Evolutionary conservation across 2,329 filamentous ascomycete genomes (phyloP), one percentile per base, ranked within the genome.

Genomic region (Leptographium flavum): DNA sequence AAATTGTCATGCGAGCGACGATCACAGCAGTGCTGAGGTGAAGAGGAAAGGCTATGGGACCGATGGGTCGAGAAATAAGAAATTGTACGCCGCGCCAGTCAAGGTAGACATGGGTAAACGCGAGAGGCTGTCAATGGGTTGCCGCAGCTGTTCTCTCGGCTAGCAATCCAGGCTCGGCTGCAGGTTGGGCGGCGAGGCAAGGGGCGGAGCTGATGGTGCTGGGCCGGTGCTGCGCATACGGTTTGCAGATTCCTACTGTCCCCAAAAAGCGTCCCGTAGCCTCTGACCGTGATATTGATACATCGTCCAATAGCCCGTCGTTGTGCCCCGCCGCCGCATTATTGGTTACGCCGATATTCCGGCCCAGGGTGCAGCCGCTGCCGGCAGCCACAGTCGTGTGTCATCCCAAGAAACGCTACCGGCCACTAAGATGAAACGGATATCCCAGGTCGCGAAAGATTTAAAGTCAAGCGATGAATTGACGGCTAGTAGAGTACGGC

Each of bases 41-140:
- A 27, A 50, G 49, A 39, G 35, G 21, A 38, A 40, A 28, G 49
- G 65, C 68, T 66, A 68, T 59, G 65, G 65, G 60, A 65, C 65
- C 52, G 57, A 59, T 49, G 55, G 60, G 56, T 59, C 58, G 54
- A 62, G 55, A 55, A 64, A 60, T 58, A 59, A 61, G 56, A 62
- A 63, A 56, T 59, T 61, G 58, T 57, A 61, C 53, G 60, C 57
- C 54, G 57, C 58, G 59, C 63, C 60, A 55, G 61, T 60, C 58
- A 63, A 56, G 59, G 63, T 58, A 64, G 60, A 64, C 66, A 69
- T 68, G 60, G 62, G 63, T 57, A 54, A 54, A 31, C 39, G 28
- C 31, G 42, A 21, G n/a, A 47, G 45, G 47, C 46, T 37, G 50
- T 47, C 42, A 42, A 45, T 40, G 36, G 42, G 32, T n/a, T 31